phyloP scores from a whole-genome alignment of 345 rosid genomes.

The Acer negundo region DNA sequence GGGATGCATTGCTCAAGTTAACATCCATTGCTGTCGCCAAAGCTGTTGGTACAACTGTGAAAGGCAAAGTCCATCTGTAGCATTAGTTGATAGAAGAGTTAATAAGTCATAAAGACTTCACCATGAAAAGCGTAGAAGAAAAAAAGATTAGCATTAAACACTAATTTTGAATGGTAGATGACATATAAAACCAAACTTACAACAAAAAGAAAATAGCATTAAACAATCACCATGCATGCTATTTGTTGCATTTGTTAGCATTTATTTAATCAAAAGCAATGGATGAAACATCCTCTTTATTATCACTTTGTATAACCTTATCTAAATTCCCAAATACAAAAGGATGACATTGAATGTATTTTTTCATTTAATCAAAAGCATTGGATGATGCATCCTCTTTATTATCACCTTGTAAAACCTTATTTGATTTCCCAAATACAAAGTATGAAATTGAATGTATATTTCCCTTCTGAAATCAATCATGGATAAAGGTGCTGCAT shows the following conservation, averaged over 20 bases:
- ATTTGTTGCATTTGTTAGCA: not conserved
- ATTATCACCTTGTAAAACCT: conserved; percentile 2
- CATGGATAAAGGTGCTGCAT: not conserved
- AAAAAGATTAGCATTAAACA: conserved; percentile 6
- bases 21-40: conserved; percentile 97
- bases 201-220: not conserved
- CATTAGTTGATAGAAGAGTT: conserved; percentile 71
- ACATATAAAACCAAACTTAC: not conserved
- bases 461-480: not conserved
- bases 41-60: conserved; percentile 99
- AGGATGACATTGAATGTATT: not conserved
- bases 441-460: not conserved
- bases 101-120: conserved; percentile 38
- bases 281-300: not conserved
- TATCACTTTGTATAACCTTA: not conserved
- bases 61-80: conserved; percentile 83
- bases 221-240: conserved; percentile 1
- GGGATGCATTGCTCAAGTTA: conserved; percentile 94
- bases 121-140: conserved; percentile 10
- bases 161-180: not conserved
- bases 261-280: conserved; percentile 3
- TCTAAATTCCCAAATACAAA: not conserved
- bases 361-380: conserved; percentile 10
- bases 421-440: not conserved
- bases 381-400: not conserved